Evolutionary conservation across 192 early-diverging fungal species (phyloP).

Genomic region (Geranomyces variabilis): DNA sequence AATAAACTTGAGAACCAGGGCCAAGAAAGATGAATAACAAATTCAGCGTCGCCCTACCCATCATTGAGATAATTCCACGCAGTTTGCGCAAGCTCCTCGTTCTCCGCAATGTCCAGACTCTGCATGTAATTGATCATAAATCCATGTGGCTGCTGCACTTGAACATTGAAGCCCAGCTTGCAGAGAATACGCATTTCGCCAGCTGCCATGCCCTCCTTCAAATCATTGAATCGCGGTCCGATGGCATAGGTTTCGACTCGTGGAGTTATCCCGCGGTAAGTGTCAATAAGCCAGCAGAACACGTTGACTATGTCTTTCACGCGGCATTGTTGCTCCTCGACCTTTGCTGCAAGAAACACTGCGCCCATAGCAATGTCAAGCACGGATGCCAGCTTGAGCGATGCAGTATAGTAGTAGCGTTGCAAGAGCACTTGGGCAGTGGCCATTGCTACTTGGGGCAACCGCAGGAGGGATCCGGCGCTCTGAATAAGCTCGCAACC

Average conservation of each 20-base stretch:
- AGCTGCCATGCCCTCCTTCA: slow-evolving; percentile 78
- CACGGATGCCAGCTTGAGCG: slow-evolving; percentile 72
- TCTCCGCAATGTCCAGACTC: slow-evolving; percentile 73
- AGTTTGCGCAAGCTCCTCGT: slow-evolving; percentile 75
- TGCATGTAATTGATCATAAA: slow-evolving; percentile 93
- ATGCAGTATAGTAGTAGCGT: slow-evolving; percentile 85
- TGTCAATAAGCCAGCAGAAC: slow-evolving; percentile 36
- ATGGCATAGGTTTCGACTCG: slow-evolving; percentile 17
- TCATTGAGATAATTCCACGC: slow-evolving; percentile 98
- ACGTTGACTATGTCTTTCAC: slow-evolving; percentile 86
- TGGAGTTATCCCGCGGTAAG: slow-evolving; percentile 3
- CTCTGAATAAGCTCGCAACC: slow-evolving; percentile 85
- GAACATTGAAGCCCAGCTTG: slow-evolving; percentile 91
- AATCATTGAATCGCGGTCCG: slow-evolving; percentile 64
- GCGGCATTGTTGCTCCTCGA: slow-evolving; percentile 77
- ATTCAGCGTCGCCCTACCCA: slow-evolving; percentile 45
- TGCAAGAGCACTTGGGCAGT: slow-evolving; percentile 94
- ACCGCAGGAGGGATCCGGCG: slow-evolving; percentile 74
- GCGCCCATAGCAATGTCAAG: slow-evolving; percentile 49
- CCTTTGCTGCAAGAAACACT: slow-evolving; percentile 53
- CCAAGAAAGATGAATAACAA: not conserved
- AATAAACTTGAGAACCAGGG: not conserved
- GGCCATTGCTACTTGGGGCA: slow-evolving; percentile 95
- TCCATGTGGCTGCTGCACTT: slow-evolving; percentile 95
- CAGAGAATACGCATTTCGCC: slow-evolving; percentile 89